phyloP scores from a whole-genome alignment of 345 rosid genomes.

The Leavenworthia alabamica region DNA sequence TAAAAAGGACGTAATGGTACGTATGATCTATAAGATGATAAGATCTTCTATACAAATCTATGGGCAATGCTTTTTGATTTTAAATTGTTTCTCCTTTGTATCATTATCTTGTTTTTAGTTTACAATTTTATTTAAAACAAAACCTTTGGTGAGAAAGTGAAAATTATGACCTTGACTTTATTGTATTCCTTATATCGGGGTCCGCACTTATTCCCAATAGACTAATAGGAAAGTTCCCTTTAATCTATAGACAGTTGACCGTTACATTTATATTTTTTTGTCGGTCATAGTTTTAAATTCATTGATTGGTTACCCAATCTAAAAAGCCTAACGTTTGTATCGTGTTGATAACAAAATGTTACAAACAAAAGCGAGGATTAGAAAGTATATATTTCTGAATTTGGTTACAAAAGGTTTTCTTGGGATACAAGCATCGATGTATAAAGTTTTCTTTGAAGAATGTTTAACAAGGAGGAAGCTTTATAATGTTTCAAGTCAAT shows the following conservation, averaged over 20 bases:
- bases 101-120: too few species aligned
- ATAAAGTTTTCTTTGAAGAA: too few species aligned
- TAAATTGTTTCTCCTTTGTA: background rate
- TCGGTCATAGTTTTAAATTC: background rate
- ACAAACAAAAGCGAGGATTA: background rate
- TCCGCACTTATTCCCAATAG: background rate
- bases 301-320: background rate
- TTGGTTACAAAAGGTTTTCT: too few species aligned
- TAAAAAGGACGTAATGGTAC: background rate
- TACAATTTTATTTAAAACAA: too few species aligned
- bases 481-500: too few species aligned
- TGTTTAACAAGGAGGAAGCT: too few species aligned
- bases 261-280: background rate
- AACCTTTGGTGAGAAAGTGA: conserved; percentile 8
- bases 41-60: conserved; percentile 20
- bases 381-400: background rate
- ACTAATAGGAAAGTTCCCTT: background rate
- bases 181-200: background rate
- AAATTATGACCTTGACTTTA: conserved; percentile 17
- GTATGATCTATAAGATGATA: background rate
- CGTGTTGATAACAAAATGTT: background rate
- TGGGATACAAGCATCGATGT: too few species aligned
- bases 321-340: background rate
- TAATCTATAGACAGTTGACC: background rate
- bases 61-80: background rate